These are phyloP conservation scores for Lumnitzera littorea DNA, from an alignment of 345 rosid genomes.

Conservation along the genomic window DNA sequence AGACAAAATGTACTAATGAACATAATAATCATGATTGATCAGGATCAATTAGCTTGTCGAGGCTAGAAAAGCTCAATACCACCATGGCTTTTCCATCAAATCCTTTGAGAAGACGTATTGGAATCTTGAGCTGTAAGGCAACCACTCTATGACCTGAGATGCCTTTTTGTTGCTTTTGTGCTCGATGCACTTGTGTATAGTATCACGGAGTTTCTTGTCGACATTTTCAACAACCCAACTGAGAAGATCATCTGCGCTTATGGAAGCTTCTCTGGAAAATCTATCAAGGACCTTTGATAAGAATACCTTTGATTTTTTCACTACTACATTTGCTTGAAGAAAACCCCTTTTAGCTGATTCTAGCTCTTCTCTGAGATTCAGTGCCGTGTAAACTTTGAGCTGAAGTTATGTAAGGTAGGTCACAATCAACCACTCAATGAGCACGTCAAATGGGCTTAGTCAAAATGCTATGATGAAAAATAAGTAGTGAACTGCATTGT, in stretches of 20 bases:
- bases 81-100: constrained; percentile 53
- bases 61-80: constrained; percentile 14
- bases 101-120: constrained; percentile 68
- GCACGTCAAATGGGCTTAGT: too few species aligned
- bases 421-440: too few species aligned
- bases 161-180: constrained; percentile 41
- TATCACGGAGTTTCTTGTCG: constrained; percentile 54
- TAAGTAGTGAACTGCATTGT: too few species aligned
- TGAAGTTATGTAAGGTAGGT: constrained; percentile 3
- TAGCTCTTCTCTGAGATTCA: constrained; percentile 54
- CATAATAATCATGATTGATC: too few species aligned
- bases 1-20: too few species aligned
- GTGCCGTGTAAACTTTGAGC: constrained; percentile 67
- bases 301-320: constrained; percentile 56
- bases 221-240: constrained; percentile 49
- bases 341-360: constrained; percentile 66
- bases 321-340: constrained; percentile 43
- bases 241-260: constrained; percentile 49
- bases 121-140: constrained; percentile 68
- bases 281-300: constrained; percentile 66
- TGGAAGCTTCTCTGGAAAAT: constrained; percentile 57
- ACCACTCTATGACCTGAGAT: constrained; percentile 61
- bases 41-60: too few species aligned
- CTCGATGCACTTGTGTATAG: constrained; percentile 46
- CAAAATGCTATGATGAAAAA: too few species aligned